A percentile compares a stretch with the other conserved stretches of the same genome.
phyloP scores from a whole-genome alignment of 495 filamentous ascomycete genomes.

The Aspergillus ellipticus region DNA sequence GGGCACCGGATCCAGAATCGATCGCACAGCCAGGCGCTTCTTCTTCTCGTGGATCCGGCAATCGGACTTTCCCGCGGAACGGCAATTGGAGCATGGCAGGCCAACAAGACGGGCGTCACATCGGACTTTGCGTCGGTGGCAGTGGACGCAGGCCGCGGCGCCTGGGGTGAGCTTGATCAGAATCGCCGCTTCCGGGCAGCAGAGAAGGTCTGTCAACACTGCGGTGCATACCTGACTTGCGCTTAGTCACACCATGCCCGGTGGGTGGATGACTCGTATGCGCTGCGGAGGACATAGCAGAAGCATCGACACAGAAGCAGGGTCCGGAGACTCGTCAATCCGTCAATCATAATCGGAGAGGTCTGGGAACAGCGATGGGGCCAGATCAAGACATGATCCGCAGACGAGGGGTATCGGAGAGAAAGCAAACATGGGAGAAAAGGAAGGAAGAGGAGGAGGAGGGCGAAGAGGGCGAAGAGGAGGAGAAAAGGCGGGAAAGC shows the following conservation, averaged over 20 bases:
- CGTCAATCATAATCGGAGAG: conserved; percentile 7
- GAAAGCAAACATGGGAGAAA: not conserved
- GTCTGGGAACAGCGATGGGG: not conserved
- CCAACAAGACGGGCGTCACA: conserved; percentile 46
- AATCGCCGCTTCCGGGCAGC: not conserved
- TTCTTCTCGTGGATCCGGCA: conserved; percentile 50
- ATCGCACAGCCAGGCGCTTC: conserved; percentile 43
- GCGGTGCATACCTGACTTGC: conserved; percentile 23
- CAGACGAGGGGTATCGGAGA: not conserved
- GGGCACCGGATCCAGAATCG: conserved; percentile 47
- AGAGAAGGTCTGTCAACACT: not conserved
- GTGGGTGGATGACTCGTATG: conserved; percentile 19
- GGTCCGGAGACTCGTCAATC: conserved; percentile 18
- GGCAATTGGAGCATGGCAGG: conserved; percentile 45
- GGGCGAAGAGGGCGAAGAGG: conserved; percentile 1
- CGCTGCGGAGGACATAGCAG: conserved; percentile 29
- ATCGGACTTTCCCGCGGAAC: conserved; percentile 42
- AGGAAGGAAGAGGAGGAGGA: not conserved
- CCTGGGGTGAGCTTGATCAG: conserved; percentile 20
- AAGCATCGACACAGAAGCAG: conserved; percentile 22
- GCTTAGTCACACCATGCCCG: conserved; percentile 28
- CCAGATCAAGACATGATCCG: conserved; percentile 8
- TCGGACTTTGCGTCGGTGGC: conserved; percentile 48
- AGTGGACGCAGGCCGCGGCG: conserved; percentile 45
- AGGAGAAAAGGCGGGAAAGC: not conserved